These are phyloP conservation scores for Acidiella bohemica DNA, from an alignment of 495 filamentous ascomycete genomes.

Conservation along the genomic window DNA sequence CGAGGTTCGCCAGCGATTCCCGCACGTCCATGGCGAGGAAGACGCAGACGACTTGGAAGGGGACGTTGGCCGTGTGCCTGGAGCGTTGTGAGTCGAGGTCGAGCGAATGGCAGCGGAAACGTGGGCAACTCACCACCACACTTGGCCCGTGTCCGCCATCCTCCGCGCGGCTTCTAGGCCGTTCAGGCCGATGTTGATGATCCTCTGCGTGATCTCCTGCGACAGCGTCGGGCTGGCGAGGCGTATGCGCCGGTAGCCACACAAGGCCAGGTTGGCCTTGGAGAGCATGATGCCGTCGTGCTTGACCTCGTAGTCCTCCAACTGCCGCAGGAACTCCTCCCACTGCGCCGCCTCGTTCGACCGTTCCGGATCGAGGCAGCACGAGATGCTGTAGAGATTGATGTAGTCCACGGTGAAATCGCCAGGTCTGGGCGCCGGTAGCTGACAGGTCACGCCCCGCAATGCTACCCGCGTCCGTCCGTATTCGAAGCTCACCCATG, in stretches of 20 bases:
- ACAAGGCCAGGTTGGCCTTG: conserved; percentile 34
- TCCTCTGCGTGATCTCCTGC: conserved; percentile 19
- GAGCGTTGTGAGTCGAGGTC: too few relatives aligned
- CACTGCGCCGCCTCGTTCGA: conserved; percentile 5
- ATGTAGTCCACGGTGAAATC: conserved; percentile 17
- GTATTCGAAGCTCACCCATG: conserved; percentile 38
- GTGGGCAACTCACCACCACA: too few relatives aligned
- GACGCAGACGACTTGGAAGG: conserved; percentile 40
- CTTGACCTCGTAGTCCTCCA: conserved; percentile 19
- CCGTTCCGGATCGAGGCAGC: conserved; percentile 17
- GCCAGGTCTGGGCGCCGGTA: conserved; percentile 9
- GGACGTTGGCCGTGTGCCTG: conserved; percentile 38
- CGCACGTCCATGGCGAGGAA: conserved; percentile 38
- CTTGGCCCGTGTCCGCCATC: conserved; percentile 27
- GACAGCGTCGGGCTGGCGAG: conserved; percentile 29
- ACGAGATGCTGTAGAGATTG: conserved; percentile 15
- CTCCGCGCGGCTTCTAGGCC: conserved; percentile 24
- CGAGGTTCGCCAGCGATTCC: conserved; percentile 33
- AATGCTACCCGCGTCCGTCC: conserved; percentile 35
- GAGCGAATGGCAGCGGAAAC: too few relatives aligned
- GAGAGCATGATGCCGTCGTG: conserved; percentile 27
- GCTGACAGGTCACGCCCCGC: conserved; percentile 21
- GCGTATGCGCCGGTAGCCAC: conserved; percentile 35
- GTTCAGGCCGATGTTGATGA: conserved; percentile 17
- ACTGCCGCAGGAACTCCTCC: conserved; percentile 14